Conservation (phyloP, 2,329 filamentous ascomycete species). For the Aspergillus novoparasiticus region DNA sequence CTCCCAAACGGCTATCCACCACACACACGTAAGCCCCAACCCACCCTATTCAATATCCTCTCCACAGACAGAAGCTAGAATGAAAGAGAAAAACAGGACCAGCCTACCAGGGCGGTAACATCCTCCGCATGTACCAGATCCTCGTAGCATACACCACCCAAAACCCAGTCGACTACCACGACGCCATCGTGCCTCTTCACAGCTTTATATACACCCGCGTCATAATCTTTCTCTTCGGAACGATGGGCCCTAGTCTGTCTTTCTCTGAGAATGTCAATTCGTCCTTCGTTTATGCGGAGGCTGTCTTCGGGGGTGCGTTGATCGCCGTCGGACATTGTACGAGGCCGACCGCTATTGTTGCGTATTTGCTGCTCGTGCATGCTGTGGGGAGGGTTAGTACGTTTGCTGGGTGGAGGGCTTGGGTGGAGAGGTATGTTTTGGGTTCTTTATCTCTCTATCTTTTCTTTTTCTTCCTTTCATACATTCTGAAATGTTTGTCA, state of each 20-base stretch:
- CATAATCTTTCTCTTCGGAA: constrained; percentile 6
- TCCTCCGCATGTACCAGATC: constrained; percentile 4
- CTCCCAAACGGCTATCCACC: constrained; percentile 11
- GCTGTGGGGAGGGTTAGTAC: constrained; percentile 1
- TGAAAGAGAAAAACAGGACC: not conserved
- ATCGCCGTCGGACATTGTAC: constrained; percentile 7
- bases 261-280: constrained; percentile 11
- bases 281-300: constrained; percentile 8
- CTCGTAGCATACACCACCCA: constrained; percentile 10
- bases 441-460: not conserved
- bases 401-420: not conserved
- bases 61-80: not conserved
- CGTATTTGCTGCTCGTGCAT: constrained; percentile 5
- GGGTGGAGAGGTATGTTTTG: not conserved
- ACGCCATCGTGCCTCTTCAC: constrained; percentile 11
- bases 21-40: constrained; percentile 1
- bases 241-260: constrained; percentile 6
- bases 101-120: constrained; percentile 8
- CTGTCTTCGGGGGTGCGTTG: constrained; percentile 6
- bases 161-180: constrained; percentile 4
- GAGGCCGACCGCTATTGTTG: not conserved
- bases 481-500: no score
- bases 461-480: no score
- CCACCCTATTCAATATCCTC: not conserved
- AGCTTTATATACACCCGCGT: constrained; percentile 6